Base-by-base conservation (phyloP, 2,329 filamentous ascomycete genomes). In the Fusarium praegraminearum region DNA sequence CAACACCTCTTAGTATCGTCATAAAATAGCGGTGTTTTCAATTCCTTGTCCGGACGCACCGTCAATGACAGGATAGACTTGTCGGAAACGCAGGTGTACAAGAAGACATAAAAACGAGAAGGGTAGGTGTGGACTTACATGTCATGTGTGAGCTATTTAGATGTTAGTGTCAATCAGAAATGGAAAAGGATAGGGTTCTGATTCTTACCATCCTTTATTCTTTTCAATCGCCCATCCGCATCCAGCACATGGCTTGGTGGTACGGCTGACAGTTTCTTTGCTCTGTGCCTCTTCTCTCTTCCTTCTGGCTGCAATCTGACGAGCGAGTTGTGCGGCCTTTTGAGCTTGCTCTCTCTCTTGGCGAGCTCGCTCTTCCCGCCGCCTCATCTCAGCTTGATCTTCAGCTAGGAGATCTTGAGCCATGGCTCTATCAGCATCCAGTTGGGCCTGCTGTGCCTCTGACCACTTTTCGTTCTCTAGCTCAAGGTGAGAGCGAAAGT, bases 391-490 rank as follows among this genome's bases (percentile, higher is more conserved):
- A 3, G 73, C 71, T 55, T 73, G 71, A 35, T 80, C 78, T 49
- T 78, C 74, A 0, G 76, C 76, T 28, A 77, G 47, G 6, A 81
- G 61, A 3, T 75, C 76, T 49, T 75, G 75, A 2, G 79, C 77
- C 56, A 81, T 76, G 15, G 65, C 72, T n/a, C 75, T 73, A 36
- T 84, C 82, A 3, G 83, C 78, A 13, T 84, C 83, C 10, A 85
- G 80, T 24, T 87, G 82, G 11, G 82, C 84, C 40, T 79, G 79
- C n/a, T 81, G 81, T 20, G 81, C 78, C 35, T 81, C 82, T 43
- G 76, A 73, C 74, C 73, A 77, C 33, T 60, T 74, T 51, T 77
- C 75, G n/a, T 77, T 76, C 20, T 77, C 75, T 1, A 77, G 33
- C 57, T 83, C 82, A 32, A 80, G 76, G 62, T 73, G 72, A 28